Base-by-base conservation (phyloP, 805 yeast species). In the Lipomyces chichibuensis region DNA sequence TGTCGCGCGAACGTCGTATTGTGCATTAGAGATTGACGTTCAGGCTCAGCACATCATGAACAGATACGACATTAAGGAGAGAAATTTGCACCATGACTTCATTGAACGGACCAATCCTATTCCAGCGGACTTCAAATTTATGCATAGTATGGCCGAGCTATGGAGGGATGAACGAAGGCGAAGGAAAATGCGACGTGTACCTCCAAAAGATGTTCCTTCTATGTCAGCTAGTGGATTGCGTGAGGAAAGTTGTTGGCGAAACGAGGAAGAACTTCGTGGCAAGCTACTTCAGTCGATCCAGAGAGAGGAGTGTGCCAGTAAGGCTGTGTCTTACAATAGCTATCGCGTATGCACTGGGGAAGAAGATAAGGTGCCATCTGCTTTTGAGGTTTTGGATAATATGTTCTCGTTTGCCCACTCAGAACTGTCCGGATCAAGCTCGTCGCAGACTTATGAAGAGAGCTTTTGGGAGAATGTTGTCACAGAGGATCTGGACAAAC, bases 1-100 rank as follows among this genome's bases (percentile, higher is more conserved):
- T 2, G 82, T 79, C 65, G 83, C 84, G 0, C 78, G 96, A 65
- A 84, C 87, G 62, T 89, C 92, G 0, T 80, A 85, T 66, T 81
- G 88, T 3, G 78, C 87, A 9, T 74, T 92, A 4, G 98, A 94
- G 75, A 74, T 92, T 14, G 98, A 94, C 75, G 78, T 88, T 0
- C 72, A 81, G 5, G 87, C 92, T 0, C 82, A 79, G n/a, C 78
- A 83, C 75, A 88, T 94, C 13, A 39, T 78, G 8, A 92, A 93
- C 74, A 77, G 92, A 29, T 62, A 72, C 0, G 78, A 78, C 0
- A 57, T 88, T 9, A 72, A 71, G 3, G 83, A 82, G 65, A 74
- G 87, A 39, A 79, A 83, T 62, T 70, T 85, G 4, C 92, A 89
- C 74, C 76, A 81, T 64, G 80, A 82, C 62, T 84, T 88, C 65